Evolutionary conservation across 345 rosid species (phyloP), one percentile per base, ranked within the genome.

Genomic region (Cardamine occulta): DNA sequence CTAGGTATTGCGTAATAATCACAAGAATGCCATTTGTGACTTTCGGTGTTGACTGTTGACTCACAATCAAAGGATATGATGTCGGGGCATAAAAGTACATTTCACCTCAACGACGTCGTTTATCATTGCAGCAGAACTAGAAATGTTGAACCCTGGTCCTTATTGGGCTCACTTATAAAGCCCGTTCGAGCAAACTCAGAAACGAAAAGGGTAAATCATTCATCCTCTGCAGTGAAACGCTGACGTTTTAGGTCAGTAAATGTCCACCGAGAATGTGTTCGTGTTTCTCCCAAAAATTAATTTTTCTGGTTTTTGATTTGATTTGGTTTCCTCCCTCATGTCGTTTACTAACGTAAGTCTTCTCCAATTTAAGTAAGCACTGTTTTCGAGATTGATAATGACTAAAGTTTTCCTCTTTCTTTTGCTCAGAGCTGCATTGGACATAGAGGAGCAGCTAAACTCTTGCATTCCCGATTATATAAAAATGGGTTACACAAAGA

Each of bases 401-500:
- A 9, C 12, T 26, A 55, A n/a, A 10, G 6, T 55, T n/a, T 68
- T 68, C 2, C 15, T 60, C n/a, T 57, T 28, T 40, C 21, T 26
- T 72, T 72, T 40, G 37, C 8, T 69, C 59, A 76, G 74, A 53
- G 70, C 12, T 60, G 35, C 79, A 8, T 70, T 63, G 75, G 66
- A 54, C 42, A 69, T 44, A 63, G 66, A 54, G 89, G 84, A 72
- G 89, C 89, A 12, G 89, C 87, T 21, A 75, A 78, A 49, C 66
- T 73, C 60, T 76, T 86, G 31, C 96, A 88, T 78, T 76, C 81
- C 72, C 82, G 72, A 24, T 49, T 78, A 64, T 63, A 83, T 57
- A 93, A 87, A 66, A 26, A 63, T 77, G 93, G 93, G 64, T 79
- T 88, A 66, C 71, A 42, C 34, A 67, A 54, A 23, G 87, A 91